Evolutionary conservation across 2,329 filamentous ascomycete genomes (phyloP).

Genomic region (Tolypocladium paradoxum): DNA sequence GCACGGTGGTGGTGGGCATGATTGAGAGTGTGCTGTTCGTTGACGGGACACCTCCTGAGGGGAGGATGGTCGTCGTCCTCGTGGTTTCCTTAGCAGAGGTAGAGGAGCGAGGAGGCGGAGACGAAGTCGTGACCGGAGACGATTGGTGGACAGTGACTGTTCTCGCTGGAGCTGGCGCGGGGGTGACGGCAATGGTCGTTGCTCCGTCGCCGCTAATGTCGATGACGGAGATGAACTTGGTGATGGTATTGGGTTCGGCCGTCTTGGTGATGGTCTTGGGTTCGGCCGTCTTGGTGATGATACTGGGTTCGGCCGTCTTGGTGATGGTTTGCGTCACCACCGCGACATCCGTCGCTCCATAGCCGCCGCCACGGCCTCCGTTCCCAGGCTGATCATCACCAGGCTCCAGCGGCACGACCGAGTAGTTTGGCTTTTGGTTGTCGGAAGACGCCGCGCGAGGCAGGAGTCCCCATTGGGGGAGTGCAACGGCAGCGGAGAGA

Average conservation of each 20-base stretch:
- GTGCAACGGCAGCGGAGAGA: conserved; percentile 13
- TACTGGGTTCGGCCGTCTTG: conserved; percentile 14
- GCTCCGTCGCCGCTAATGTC: conserved; percentile 14
- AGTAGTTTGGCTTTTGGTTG: conserved; percentile 21
- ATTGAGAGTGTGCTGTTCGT: background rate
- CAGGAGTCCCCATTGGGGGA: conserved; percentile 15
- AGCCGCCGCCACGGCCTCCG: conserved; percentile 3
- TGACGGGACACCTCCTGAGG: background rate
- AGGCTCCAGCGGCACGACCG: conserved; percentile 28
- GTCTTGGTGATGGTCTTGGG: conserved; percentile 17
- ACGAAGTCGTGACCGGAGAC: conserved; percentile 4
- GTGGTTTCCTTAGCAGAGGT: background rate
- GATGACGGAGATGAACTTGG: conserved; percentile 19
- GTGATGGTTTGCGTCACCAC: conserved; percentile 20
- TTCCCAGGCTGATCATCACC: conserved; percentile 11
- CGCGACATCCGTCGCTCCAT: conserved; percentile 15
- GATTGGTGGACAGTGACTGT: background rate
- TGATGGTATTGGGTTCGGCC: conserved; percentile 15
- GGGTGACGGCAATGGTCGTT: conserved; percentile 17
- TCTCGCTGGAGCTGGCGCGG: background rate
- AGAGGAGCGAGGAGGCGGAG: background rate
- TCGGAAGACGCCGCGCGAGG: conserved; percentile 10
- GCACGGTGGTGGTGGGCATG: background rate
- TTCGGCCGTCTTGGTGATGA: conserved; percentile 17
- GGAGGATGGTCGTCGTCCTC: background rate